phyloP scores from a whole-genome alignment of 306 rosid genomes.

The Ceratonia siliqua region DNA sequence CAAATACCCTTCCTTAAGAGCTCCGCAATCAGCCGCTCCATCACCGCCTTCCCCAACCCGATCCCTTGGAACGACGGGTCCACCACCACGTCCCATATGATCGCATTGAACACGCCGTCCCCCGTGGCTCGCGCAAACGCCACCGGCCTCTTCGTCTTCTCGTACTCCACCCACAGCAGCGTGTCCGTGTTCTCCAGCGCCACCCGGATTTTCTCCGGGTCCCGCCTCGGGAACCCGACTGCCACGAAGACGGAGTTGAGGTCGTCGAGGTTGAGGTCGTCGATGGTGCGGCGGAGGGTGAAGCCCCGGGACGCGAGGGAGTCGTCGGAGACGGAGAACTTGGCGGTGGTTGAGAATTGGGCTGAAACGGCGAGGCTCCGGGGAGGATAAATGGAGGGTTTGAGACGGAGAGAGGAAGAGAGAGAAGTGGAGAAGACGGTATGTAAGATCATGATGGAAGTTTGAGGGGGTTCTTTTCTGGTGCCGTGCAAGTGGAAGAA shows the following conservation, averaged over 20 bases:
- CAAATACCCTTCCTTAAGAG: conserved; percentile 54
- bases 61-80: conserved; percentile 91
- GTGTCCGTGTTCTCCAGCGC: conserved; percentile 79
- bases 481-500: background rate
- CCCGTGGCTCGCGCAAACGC: conserved; percentile 94
- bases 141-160: conserved; percentile 58
- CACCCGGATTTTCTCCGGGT: conserved; percentile 61
- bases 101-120: conserved; percentile 91
- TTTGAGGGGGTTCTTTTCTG: background rate
- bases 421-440: conserved; percentile 45
- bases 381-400: background rate
- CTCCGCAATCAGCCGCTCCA: conserved; percentile 69
- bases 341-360: background rate
- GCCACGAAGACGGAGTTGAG: conserved; percentile 80
- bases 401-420: conserved; percentile 28
- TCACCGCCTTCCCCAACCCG: conserved; percentile 80
- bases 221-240: conserved; percentile 84
- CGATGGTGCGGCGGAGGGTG: conserved; percentile 56
- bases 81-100: conserved; percentile 92
- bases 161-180: conserved; percentile 72
- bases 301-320: conserved; percentile 72
- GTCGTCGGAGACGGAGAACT: conserved; percentile 58
- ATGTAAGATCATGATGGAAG: conserved; percentile 54
- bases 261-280: conserved; percentile 64
- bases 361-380: conserved; percentile 48